phyloP scores from a whole-genome alignment of 352 stramenopile species.

The Thalassiosira livingstoniorum region DNA sequence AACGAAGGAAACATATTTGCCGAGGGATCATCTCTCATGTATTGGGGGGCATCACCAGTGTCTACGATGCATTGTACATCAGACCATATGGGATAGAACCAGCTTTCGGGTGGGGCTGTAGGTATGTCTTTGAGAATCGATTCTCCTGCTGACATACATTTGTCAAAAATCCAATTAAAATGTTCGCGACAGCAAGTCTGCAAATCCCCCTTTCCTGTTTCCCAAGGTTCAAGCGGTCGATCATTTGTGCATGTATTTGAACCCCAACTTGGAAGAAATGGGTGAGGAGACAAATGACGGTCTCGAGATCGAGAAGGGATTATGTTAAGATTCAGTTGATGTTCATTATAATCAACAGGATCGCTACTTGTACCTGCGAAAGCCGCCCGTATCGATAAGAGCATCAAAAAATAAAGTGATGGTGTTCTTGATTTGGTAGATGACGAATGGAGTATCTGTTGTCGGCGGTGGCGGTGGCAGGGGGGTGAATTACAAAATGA shows the following conservation, averaged over 20 bases:
- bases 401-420: no score
- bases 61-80: slow-evolving; percentile 4
- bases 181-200: neutral
- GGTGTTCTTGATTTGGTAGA: no score
- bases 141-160: neutral
- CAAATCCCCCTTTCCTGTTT: no score
- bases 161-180: neutral
- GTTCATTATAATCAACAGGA: no score
- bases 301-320: no score
- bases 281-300: neutral
- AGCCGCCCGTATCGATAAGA: no score
- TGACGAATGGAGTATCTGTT: no score
- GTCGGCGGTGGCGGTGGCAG: no score
- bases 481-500: no score
- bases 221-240: neutral
- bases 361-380: no score
- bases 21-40: slow-evolving; percentile 13
- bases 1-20: slow-evolving; percentile 8
- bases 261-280: neutral
- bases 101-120: neutral
- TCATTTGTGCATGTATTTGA: neutral
- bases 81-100: slow-evolving; percentile 15
- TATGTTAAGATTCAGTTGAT: no score
- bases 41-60: neutral
- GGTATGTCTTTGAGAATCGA: neutral